Percentiles rank a stretch among this genome's conserved stretches.
phyloP scores from a whole-genome alignment of 73 alveolate genomes.

The Symbiodinium pilosum region DNA sequence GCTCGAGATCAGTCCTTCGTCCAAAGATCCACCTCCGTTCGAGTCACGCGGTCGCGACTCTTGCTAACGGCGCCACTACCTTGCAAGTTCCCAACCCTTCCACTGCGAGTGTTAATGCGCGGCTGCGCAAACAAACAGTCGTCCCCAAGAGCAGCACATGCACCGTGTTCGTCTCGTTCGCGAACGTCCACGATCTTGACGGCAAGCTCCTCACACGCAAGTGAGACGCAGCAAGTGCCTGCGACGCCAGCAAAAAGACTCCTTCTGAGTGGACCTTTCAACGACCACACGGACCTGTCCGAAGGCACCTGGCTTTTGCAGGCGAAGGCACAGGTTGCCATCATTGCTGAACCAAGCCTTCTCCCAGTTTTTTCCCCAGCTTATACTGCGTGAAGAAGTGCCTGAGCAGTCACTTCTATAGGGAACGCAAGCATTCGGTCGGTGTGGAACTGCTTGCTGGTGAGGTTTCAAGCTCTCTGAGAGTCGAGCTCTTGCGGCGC shows the following conservation, averaged over 20 bases:
- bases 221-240: neutral
- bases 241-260: neutral
- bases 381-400: slow-evolving; percentile 92
- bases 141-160: slow-evolving; percentile 17
- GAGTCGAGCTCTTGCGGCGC: slow-evolving; percentile 67
- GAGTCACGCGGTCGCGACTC: slow-evolving; percentile 93
- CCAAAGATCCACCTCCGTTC: slow-evolving; percentile 88
- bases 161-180: slow-evolving; percentile 93
- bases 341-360: slow-evolving; percentile 34
- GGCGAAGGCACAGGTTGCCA: neutral
- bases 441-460: neutral
- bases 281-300: slow-evolving; percentile 87
- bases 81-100: neutral
- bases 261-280: slow-evolving; percentile 77
- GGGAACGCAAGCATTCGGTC: neutral
- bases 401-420: neutral
- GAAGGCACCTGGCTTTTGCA: slow-evolving; percentile 41
- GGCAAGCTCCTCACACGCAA: slow-evolving; percentile 68
- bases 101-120: too few species aligned
- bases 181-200: slow-evolving; percentile 91
- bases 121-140: too few species aligned
- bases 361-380: slow-evolving; percentile 89
- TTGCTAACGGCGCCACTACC: slow-evolving; percentile 88
- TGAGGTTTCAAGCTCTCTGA: neutral
- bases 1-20: slow-evolving; percentile 18